Evolutionary conservation across 2,329 filamentous ascomycete genomes (phyloP), one percentile per base, ranked within the genome.

Genomic region (Venturia carpophila): DNA sequence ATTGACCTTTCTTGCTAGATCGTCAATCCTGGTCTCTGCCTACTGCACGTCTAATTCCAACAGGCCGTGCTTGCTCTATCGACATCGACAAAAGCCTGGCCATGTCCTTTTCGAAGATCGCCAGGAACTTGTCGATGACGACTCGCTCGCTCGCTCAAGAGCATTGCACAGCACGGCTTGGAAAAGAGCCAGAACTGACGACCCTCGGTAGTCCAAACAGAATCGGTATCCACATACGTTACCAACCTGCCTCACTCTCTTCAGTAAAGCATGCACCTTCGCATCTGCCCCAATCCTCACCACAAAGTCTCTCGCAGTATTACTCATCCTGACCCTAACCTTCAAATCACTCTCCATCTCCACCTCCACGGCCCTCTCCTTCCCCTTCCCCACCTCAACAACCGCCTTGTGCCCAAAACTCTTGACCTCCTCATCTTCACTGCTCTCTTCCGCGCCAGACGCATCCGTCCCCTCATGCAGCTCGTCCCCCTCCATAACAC

Each of bases 191-290:
- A 45, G n/a, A 39, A 37, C 63, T 70, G 24, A 71, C 67, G 60
- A 41, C 30, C 39, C 15, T 17, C 15, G 15, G 3, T n/a, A 64
- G 19, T 19, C 5, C 17, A 19, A 47, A 60, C 27, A 66, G 17
- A 19, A 30, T 24, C 11, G 24, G 30, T n/a, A 41, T 21, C 56
- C 43, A 72, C 84, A 75, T 79, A 91, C 88, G 69, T 80, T 79
- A 39, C 84, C 83, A 71, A 88, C 83, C 58, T 87, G 82, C 24
- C 82, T 80, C 43, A 95, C 79, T 71, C 82, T 87, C 67, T 81
- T 80, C 1, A 85, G 79, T 41, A 96, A 73, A 49, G 79, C 81
- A 24, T 83, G 80, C 11, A 93, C 86, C n/a, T 78, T 81, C 70
- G 94, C 65, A 66, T 73, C 73, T 63, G 67, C 71, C 6, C 73